Evolutionary conservation across 2,329 filamentous ascomycete genomes (phyloP).

Genomic region (Aspergillus aculeatinus): DNA sequence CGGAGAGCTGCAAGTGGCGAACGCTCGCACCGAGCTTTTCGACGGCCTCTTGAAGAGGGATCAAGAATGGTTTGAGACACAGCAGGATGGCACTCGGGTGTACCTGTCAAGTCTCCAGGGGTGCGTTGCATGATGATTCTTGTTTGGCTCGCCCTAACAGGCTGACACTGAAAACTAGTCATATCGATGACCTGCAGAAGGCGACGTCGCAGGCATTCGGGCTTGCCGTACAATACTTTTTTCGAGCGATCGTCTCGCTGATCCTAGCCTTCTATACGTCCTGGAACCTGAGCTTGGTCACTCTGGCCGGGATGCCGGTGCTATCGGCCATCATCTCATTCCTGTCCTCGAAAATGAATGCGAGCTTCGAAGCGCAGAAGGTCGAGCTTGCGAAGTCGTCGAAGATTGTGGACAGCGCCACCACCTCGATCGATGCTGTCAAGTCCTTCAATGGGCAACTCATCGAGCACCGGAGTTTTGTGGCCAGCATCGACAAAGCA

Average conservation of each 20-base stretch:
- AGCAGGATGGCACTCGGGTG: slow-evolving; percentile 68
- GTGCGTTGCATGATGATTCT: slow-evolving; percentile 50
- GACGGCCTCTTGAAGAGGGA: slow-evolving; percentile 67
- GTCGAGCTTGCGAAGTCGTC: slow-evolving; percentile 66
- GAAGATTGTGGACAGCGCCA: slow-evolving; percentile 67
- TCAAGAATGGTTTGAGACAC: slow-evolving; percentile 77
- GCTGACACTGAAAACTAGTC: slow-evolving; percentile 50
- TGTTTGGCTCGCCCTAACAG: background rate
- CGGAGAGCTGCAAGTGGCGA: slow-evolving; percentile 75
- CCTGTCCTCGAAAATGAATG: slow-evolving; percentile 61
- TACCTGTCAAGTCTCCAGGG: slow-evolving; percentile 71
- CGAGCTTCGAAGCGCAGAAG: slow-evolving; percentile 69
- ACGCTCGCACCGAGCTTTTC: slow-evolving; percentile 66
- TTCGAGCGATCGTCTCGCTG: slow-evolving; percentile 66
- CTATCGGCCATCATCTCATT: slow-evolving; percentile 61
- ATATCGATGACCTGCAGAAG: slow-evolving; percentile 77
- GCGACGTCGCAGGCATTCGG: slow-evolving; percentile 79
- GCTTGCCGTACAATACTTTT: slow-evolving; percentile 61
- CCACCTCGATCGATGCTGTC: slow-evolving; percentile 76
- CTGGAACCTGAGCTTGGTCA: slow-evolving; percentile 80
- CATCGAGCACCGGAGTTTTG: slow-evolving; percentile 68
- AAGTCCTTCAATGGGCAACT: slow-evolving; percentile 79
- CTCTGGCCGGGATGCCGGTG: slow-evolving; percentile 70
- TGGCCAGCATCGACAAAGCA: slow-evolving; percentile 56
- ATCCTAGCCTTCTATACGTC: slow-evolving; percentile 73